These are phyloP conservation scores for Paraconiothyrium brasiliense DNA, from an alignment of 2,329 filamentous ascomycete genomes.

Conservation along the genomic window DNA sequence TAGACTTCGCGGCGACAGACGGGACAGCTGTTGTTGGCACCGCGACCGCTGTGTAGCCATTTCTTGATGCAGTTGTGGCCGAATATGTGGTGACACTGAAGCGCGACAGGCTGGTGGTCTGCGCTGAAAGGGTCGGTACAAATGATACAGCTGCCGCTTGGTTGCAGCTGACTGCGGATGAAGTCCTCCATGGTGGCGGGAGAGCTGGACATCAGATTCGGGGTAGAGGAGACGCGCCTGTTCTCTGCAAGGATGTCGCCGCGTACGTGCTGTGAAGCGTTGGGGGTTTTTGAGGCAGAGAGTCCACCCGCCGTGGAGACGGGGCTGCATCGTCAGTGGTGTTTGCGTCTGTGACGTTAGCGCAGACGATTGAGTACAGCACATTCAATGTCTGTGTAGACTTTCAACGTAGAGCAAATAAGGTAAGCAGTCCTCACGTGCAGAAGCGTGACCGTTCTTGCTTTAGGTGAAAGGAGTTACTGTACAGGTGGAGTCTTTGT, in stretches of 20 bases:
- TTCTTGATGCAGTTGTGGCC: constrained; percentile 40
- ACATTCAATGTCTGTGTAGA: constrained; percentile 2
- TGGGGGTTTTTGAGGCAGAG: not conserved
- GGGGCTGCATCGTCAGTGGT: constrained; percentile 8
- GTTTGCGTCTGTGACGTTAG: constrained; percentile 11
- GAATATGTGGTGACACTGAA: constrained; percentile 45
- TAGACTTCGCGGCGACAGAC: constrained; percentile 35
- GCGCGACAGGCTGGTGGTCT: constrained; percentile 37
- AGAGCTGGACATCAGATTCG: not conserved
- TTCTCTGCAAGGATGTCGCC: not conserved
- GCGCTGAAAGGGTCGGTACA: constrained; percentile 39
- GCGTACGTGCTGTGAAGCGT: not conserved
- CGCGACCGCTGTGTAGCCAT: constrained; percentile 37
- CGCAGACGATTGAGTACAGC: constrained; percentile 6
- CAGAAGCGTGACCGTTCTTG: not conserved
- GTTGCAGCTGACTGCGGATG: constrained; percentile 35
- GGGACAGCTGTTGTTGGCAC: constrained; percentile 39
- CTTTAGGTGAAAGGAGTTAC: not conserved
- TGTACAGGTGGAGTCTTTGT: not conserved
- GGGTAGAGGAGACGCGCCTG: not conserved
- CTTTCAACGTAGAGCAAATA: not conserved
- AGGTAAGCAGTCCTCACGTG: not conserved
- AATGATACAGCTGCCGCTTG: constrained; percentile 38
- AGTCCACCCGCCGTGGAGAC: not conserved
- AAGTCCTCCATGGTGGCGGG: constrained; percentile 35